phyloP scores from a whole-genome alignment of 345 rosid species.

The Syzygium jambos region DNA sequence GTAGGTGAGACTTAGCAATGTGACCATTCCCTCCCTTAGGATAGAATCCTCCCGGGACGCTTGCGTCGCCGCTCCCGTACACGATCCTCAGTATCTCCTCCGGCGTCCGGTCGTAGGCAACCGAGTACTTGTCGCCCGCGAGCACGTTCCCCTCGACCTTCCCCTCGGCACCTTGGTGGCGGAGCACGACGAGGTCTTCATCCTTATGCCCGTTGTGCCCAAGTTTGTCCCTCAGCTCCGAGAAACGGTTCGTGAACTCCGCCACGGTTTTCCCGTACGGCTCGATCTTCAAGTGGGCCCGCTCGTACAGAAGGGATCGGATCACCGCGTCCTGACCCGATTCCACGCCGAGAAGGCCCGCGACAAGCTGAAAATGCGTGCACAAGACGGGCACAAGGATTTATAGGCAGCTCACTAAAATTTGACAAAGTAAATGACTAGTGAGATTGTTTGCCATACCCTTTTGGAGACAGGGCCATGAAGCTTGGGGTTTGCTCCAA shows the following conservation, averaged over 20 bases:
- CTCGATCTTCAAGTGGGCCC: conserved; percentile 13
- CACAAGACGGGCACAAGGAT: neutral
- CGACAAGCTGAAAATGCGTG: conserved; percentile 40
- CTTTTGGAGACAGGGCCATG: conserved; percentile 29
- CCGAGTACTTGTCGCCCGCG: conserved; percentile 34
- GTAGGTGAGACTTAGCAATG: conserved; percentile 38
- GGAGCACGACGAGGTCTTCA: conserved; percentile 43
- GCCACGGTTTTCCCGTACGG: conserved; percentile 32
- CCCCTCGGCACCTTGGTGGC: conserved; percentile 29
- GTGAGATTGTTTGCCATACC: conserved; percentile 19
- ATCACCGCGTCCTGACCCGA: conserved; percentile 83
- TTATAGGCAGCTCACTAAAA: neutral
- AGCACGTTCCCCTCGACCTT: conserved; percentile 37
- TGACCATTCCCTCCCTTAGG: conserved; percentile 58
- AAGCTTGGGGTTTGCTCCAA: conserved; percentile 66
- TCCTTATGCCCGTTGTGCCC: conserved; percentile 34
- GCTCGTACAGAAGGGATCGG: conserved; percentile 41
- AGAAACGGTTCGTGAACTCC: conserved; percentile 29
- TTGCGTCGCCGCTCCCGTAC: conserved; percentile 55
- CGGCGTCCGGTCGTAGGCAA: conserved; percentile 45
- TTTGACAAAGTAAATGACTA: neutral
- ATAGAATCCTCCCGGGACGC: conserved; percentile 49
- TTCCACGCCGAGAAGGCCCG: conserved; percentile 74
- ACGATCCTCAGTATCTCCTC: conserved; percentile 55
- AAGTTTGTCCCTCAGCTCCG: conserved; percentile 22